Base-by-base conservation (phyloP, 176 grass and related monocot species). In the Neostapfia colusana region DNA sequence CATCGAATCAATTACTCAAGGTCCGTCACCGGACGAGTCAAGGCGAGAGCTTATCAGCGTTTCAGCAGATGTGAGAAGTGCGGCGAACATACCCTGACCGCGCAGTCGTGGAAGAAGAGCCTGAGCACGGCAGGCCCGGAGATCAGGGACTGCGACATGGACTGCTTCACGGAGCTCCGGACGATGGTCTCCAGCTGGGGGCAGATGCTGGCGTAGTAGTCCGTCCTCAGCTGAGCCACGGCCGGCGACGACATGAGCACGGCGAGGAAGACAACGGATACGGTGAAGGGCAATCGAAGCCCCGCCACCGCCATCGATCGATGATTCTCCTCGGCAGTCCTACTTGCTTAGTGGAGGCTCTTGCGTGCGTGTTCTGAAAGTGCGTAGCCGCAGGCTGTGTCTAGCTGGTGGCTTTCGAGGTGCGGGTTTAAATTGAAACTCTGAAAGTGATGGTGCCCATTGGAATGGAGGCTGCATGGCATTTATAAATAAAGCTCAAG, bases 71-170 rank as follows among this genome's bases (percentile, higher is more conserved):
- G 43, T 3, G 43, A 48, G 17, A 18, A 18, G 49, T 20, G 5
- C 16, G 2, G 13, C 17, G 31, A 31, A 21, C 79, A 51, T 76
- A 88, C 85, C 37, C 14, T 73, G 65, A 88, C 85, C 41, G 75
- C 74, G 38, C 85, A 88, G 60, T 88, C 85, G 71, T 88, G 85
- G 85, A 88, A 83, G 67, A 79, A 79, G 34, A 88, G 80, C 56
- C 85, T 74, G 28, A 88, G 80, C 43, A 75, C 58, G 74, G 80
- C 80, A 14, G 85, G 85, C 43, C 67, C 85, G 36, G 73, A 73
- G 55, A 83, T 79, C 8, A 58, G 73, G 8, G 72, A 72, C 72
- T 79, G 74, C 17, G 50, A 43, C 61, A 83, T 83, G 64, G 70
- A 73, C 40, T 88, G 54, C 11, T 59, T 15, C 54, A 89, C 77